A percentile compares a stretch with the other conserved stretches of the same genome.
Evolutionary conservation across 2,329 filamentous ascomycete species (phyloP).

Genomic region (Sporothrix humicola): DNA sequence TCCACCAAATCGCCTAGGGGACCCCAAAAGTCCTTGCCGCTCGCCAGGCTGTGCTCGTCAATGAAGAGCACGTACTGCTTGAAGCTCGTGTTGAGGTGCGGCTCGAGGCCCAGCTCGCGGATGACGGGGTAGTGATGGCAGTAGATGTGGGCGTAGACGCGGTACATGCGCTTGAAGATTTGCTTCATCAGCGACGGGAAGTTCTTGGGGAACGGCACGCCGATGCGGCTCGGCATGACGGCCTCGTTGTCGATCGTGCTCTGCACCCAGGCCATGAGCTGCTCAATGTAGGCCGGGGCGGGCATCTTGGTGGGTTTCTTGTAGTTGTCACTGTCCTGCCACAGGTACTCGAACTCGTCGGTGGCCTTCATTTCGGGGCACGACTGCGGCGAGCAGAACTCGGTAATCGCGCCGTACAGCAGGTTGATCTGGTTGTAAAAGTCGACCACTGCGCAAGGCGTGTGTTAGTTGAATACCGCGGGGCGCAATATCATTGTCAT

Average conservation of each 20-base stretch:
- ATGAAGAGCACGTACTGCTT: conserved; percentile 99
- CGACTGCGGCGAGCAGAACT: conserved; percentile 96
- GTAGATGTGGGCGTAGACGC: conserved; percentile 99
- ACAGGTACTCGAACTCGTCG: conserved; percentile 99
- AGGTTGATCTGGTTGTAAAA: conserved; percentile 99
- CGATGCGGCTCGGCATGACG: conserved; percentile 92
- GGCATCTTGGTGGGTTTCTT: conserved; percentile 98
- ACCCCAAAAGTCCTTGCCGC: conserved; percentile 96
- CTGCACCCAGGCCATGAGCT: conserved; percentile 97
- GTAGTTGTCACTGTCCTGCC: conserved; percentile 94
- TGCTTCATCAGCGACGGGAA: conserved; percentile 89
- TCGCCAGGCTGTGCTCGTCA: conserved; percentile 91
- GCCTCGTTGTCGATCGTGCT: conserved; percentile 93
- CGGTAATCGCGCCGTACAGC: conserved; percentile 96
- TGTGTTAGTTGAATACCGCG: conserved; percentile 35
- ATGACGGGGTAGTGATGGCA: conserved; percentile 99
- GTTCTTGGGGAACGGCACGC: conserved; percentile 91
- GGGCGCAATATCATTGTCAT: background rate
- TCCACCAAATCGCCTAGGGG: conserved; percentile 94
- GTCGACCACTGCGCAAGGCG: conserved; percentile 77
- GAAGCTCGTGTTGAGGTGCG: conserved; percentile 98
- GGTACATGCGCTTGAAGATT: conserved; percentile 98
- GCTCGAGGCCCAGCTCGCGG: conserved; percentile 90
- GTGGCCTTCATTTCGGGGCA: conserved; percentile 99
- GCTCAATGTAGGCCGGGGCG: conserved; percentile 95